phyloP scores from a whole-genome alignment of 1,284 basidiomycete species.

The Veloboletus limbatus region DNA sequence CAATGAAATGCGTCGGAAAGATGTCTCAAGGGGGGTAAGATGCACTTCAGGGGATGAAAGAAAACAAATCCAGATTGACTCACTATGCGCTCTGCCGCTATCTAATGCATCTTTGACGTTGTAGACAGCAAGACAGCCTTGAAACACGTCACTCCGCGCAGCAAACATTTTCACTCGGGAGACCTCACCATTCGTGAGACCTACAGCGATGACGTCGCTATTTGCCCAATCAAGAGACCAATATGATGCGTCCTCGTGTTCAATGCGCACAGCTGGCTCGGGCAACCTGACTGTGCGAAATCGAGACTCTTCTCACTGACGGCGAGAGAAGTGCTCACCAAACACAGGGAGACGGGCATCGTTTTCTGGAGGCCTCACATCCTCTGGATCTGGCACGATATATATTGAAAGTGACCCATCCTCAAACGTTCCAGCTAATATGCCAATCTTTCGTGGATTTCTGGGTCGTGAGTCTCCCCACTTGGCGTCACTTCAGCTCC shows the following conservation, averaged over 20 bases:
- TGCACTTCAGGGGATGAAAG: neutral
- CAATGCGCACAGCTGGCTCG: conserved; percentile 65
- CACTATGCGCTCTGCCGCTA: conserved; percentile 27
- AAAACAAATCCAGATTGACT: neutral
- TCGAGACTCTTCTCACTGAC: neutral
- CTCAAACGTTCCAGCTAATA: conserved; percentile 79
- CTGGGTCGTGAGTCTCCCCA: conserved; percentile 9
- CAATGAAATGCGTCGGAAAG: conserved; percentile 69
- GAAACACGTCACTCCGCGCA: neutral
- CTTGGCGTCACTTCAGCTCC: conserved; percentile 16
- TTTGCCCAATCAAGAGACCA: conserved; percentile 86
- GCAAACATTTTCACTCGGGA: neutral
- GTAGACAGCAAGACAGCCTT: conserved; percentile 76
- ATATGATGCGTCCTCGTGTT: conserved; percentile 68
- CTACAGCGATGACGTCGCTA: conserved; percentile 73
- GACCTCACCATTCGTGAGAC: conserved; percentile 73
- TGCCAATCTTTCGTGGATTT: conserved; percentile 66
- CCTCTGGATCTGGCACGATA: conserved; percentile 72
- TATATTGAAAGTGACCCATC: conserved; percentile 80
- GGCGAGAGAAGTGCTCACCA: conserved; percentile 30
- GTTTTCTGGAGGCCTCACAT: conserved; percentile 35
- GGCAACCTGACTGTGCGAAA: conserved; percentile 50
- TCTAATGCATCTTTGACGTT: conserved; percentile 58
- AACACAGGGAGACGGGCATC: conserved; percentile 38
- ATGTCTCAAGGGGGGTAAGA: conserved; percentile 34